Evolutionary conservation across 2,329 filamentous ascomycete species (phyloP), one percentile per base, ranked within the genome.

Genomic region (Neofusicoccum parvum): DNA sequence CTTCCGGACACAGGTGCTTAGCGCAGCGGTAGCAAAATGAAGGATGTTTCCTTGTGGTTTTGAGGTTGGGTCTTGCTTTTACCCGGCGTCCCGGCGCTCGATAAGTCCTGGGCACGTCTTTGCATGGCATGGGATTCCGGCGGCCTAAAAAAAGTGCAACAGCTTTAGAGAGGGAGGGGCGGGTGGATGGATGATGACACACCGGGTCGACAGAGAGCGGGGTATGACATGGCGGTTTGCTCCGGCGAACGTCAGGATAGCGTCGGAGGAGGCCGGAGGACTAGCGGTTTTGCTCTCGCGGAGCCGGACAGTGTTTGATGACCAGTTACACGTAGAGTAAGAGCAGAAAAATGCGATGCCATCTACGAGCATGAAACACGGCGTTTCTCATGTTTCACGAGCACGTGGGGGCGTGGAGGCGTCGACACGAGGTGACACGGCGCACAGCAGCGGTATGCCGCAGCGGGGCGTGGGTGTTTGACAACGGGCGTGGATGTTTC

Each of bases 1-100:
- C 87, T 99, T 99, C 88, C 85, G 95, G 77, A 99, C 95, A 70
- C 95, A 98, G 79, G 95, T 99, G 60, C 85, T 99, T 72, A 96
- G 85, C 65, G 80, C 81, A 41, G 82, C 82, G 15, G 82, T 84
- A 34, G 82, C 81, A 64, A 82, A 80, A 72, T 83, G 74, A 78
- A 23, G 41, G 41, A 58, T 36, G 37, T 46, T 46, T 53, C 39
- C 11, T 43, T 53, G 37, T 46, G 39, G 32, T 41, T 54, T 54
- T 45, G 37, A 56, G 39, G 37, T 14, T 54, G 62, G 60, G 62
- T 53, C 50, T 53, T 64, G 62, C 39, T 64, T 60, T 60, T 37
- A 46, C 46, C 41, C 62, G 62, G 62, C 62, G 62, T 56, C 62
- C 39, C 48, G 62, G 62, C 49, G 62, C 62, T 64, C 37, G 49